These are phyloP conservation scores for Pseudopediastrum boryanum DNA, from an alignment of 139 green algal genomes.

Conservation along the genomic window DNA sequence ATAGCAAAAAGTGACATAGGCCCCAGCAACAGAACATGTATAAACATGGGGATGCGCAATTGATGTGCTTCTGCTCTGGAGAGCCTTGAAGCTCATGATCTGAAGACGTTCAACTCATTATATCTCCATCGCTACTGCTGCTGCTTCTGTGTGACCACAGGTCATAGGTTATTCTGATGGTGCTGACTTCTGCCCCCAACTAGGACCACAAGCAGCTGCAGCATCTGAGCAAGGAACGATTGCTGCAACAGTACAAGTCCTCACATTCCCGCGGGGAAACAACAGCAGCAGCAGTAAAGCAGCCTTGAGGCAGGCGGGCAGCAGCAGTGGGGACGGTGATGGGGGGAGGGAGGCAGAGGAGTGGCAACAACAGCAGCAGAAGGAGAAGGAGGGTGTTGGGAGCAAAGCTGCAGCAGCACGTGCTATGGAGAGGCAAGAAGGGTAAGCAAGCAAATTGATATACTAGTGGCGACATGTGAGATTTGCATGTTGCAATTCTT, in stretches of 20 bases:
- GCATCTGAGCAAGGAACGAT: neutral
- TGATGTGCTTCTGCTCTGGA: neutral
- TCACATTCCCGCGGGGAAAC: too few species aligned
- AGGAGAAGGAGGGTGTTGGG: too few species aligned
- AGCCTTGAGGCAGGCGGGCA: neutral
- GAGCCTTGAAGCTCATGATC: neutral
- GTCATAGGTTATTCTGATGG: neutral
- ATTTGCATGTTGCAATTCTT: too few species aligned
- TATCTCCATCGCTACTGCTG: neutral
- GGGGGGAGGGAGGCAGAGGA: too few species aligned
- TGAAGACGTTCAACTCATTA: neutral
- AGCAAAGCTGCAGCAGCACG: too few species aligned
- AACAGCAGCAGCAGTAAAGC: neutral
- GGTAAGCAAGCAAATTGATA: too few species aligned
- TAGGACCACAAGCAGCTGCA: slow-evolving; percentile 1
- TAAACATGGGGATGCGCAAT: neutral
- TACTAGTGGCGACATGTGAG: too few species aligned
- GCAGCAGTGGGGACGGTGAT: too few species aligned
- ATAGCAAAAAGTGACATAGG: too few species aligned
- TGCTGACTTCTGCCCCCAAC: neutral
- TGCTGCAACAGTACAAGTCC: neutral
- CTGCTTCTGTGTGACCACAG: neutral
- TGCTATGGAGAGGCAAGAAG: too few species aligned
- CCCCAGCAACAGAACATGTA: too few species aligned
- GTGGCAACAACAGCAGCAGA: too few species aligned